Evolutionary conservation across 163 green algal species (phyloP).

Genomic region (Volvox carteri): DNA sequence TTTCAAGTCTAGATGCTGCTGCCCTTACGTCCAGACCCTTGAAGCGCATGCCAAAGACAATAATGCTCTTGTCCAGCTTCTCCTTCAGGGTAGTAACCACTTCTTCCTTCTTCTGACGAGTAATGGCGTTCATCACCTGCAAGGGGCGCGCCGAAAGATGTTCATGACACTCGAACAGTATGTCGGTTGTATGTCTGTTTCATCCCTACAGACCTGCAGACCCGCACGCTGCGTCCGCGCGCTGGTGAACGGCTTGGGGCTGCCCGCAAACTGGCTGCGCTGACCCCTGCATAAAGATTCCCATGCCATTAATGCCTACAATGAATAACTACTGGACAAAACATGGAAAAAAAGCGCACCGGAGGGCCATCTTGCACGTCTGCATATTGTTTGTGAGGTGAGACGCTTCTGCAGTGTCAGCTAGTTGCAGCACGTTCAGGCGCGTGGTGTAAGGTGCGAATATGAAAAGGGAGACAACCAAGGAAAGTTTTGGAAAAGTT

Average conservation of each 20-base stretch:
- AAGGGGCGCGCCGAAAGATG: too few relatives aligned
- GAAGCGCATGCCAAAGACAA: slow-evolving; percentile 89
- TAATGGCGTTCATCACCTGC: slow-evolving; percentile 84
- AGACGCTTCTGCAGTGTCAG: not conserved
- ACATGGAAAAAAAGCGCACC: slow-evolving; percentile 38
- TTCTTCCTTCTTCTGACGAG: slow-evolving; percentile 83
- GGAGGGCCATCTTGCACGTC: slow-evolving; percentile 46
- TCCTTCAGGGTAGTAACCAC: slow-evolving; percentile 80
- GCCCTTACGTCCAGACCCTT: slow-evolving; percentile 80
- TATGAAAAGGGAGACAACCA: not conserved
- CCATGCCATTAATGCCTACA: not conserved
- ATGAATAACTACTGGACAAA: not conserved
- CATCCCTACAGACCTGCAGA: slow-evolving; percentile 48
- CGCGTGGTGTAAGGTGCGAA: not conserved
- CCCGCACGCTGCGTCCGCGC: slow-evolving; percentile 35
- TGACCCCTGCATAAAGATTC: slow-evolving; percentile 33
- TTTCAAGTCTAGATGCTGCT: not conserved
- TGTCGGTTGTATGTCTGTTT: not conserved
- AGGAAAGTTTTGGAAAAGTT: not conserved
- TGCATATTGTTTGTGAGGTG: slow-evolving; percentile 41
- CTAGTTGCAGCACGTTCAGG: not conserved
- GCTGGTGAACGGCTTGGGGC: slow-evolving; percentile 55
- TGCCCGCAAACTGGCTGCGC: slow-evolving; percentile 52
- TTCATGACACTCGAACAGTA: not conserved
- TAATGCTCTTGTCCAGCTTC: slow-evolving; percentile 82